phyloP scores from a whole-genome alignment of 345 rosid genomes.

The Eucalyptus cladocalyx region DNA sequence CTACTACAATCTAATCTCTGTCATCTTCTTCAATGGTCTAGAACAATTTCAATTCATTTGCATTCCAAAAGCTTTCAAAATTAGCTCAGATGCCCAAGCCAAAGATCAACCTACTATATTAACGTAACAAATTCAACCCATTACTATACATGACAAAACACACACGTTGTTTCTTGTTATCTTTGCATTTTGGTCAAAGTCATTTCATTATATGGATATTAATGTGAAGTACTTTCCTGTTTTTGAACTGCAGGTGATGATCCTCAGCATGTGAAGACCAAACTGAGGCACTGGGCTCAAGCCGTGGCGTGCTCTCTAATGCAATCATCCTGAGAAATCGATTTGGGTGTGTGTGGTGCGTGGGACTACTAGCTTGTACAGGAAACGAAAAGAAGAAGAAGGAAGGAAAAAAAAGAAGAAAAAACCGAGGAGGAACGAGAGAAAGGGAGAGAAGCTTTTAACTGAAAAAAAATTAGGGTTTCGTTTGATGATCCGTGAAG shows the following conservation, averaged over 20 bases:
- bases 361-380: neutral
- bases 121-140: no score
- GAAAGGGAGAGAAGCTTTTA: neutral
- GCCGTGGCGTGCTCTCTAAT: conserved; percentile 39
- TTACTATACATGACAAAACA: neutral
- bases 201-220: neutral
- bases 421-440: neutral
- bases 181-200: neutral
- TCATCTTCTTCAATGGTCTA: neutral
- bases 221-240: neutral
- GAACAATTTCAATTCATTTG: neutral
- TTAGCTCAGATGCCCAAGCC: neutral
- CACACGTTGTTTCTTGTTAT: neutral
- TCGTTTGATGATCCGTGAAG: neutral
- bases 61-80: neutral
- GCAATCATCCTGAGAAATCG: neutral
- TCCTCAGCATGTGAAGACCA: conserved; percentile 33
- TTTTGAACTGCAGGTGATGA: conserved; percentile 12
- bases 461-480: neutral
- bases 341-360: neutral
- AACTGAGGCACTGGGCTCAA: conserved; percentile 47
- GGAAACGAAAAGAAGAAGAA: neutral
- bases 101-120: neutral
- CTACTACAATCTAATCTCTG: neutral
- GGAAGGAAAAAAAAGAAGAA: neutral